phyloP scores from a whole-genome alignment of 2,329 filamentous ascomycete species.

The Colletotrichum sp. region DNA sequence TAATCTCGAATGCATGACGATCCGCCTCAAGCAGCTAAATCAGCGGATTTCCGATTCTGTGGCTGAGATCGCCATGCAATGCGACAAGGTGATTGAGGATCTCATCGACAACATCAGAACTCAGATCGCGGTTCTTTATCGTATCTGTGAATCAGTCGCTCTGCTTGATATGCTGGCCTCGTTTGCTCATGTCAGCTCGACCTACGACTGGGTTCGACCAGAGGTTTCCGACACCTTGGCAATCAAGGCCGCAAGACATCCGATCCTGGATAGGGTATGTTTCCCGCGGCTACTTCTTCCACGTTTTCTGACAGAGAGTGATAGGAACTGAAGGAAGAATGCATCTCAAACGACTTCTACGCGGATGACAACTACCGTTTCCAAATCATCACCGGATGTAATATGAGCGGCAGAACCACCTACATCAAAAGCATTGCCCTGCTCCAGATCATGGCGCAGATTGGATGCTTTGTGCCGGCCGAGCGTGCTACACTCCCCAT shows the following conservation, averaged over 20 bases:
- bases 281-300: not conserved
- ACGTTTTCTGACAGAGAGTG: not conserved
- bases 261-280: slow-evolving; percentile 72
- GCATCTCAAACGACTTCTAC: slow-evolving; percentile 90
- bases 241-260: slow-evolving; percentile 77
- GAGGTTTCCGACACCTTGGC: slow-evolving; percentile 72
- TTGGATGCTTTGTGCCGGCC: slow-evolving; percentile 89
- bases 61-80: slow-evolving; percentile 83
- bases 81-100: slow-evolving; percentile 75
- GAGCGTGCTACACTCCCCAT: slow-evolving; percentile 83
- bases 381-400: slow-evolving; percentile 93
- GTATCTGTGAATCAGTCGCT: slow-evolving; percentile 83
- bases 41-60: slow-evolving; percentile 79
- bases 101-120: slow-evolving; percentile 75
- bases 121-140: slow-evolving; percentile 77
- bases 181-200: slow-evolving; percentile 77
- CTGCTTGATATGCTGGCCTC: slow-evolving; percentile 85
- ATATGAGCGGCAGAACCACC: slow-evolving; percentile 98
- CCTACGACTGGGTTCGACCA: slow-evolving; percentile 65
- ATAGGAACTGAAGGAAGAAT: slow-evolving; percentile 50
- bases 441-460: slow-evolving; percentile 90
- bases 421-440: slow-evolving; percentile 89
- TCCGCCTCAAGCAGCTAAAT: slow-evolving; percentile 83
- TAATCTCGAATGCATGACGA: slow-evolving; percentile 85
- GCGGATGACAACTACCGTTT: slow-evolving; percentile 81